Evolutionary conservation across 768 basidiomycete genomes (phyloP).

Genomic region (Lanmaoa pseudosensibilis): DNA sequence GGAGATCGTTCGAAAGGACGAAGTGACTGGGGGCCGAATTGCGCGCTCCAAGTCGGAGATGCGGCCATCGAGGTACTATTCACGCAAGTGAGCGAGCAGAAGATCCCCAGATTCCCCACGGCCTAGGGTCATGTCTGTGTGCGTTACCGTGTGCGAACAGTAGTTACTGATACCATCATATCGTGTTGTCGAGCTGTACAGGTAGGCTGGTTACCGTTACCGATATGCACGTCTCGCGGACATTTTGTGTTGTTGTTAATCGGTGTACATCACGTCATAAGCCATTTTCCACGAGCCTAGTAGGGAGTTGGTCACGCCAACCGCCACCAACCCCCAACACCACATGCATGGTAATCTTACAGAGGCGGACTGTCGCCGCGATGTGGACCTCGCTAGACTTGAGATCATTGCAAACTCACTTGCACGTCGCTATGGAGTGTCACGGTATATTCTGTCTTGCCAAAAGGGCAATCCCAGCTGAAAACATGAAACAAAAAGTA

Average conservation of each 20-base stretch:
- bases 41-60: slow-evolving; percentile 30
- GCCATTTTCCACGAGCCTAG: not conserved
- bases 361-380: not conserved
- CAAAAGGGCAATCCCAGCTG: not conserved
- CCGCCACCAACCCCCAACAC: not conserved
- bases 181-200: slow-evolving; percentile 9
- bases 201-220: not conserved
- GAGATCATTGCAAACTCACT: not conserved
- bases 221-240: not conserved
- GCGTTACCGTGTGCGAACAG: not conserved
- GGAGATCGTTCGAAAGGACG: slow-evolving; percentile 17
- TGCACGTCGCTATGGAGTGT: not conserved
- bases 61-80: slow-evolving; percentile 19
- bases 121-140: not conserved
- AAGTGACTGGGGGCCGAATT: slow-evolving; percentile 3
- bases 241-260: no score
- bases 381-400: not conserved
- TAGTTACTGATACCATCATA: not conserved
- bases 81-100: slow-evolving; percentile 11
- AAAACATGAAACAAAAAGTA: slow-evolving; percentile 18
- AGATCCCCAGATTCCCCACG: no score
- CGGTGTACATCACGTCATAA: no score
- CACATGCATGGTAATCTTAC: not conserved
- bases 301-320: not conserved
- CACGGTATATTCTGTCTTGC: not conserved